Evolutionary conservation across 257 asterid species (phyloP), one percentile per base, ranked within the genome.

Genomic region (Jacaranda copaia): DNA sequence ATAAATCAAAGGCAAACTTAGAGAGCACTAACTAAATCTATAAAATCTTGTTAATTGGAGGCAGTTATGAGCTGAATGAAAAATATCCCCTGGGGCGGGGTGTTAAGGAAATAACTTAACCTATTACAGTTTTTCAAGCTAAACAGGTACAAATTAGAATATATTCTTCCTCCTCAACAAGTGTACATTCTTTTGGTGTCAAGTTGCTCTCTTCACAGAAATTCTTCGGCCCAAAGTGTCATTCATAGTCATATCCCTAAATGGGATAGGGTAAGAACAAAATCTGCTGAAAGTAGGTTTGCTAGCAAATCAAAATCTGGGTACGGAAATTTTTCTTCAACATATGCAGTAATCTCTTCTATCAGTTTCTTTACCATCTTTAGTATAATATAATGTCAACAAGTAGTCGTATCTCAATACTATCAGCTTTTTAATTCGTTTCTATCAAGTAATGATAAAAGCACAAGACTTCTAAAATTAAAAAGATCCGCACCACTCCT

Each of bases 11-110:
- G 66, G 45, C 9, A 13, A 19, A 53, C 40, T 55, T 48, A 20
- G 43, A 55, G 39, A 18, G 19, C 62, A 55, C 59, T 46, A 64
- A 63, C 11, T 16, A 42, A 8, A 52, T 12, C 53, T 18, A 32
- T 13, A 64, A 56, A 56, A 16, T 71, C 73, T 19, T 15, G 66
- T 20, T 12, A 64, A 63, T 53, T 20, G 12, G 45, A 49, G 53
- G 73, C 73, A 75, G 61, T 38, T 63, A 51, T 38, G 46, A 76
- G 20, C 19, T 66, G 68, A 39, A 5, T 20, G 5, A 19, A 65
- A 25, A 25, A 25, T 25, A 25, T 25, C 32, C 32, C 32, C 32
- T 0, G 32, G 2, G 32, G 32, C n/a, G n/a, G n/a, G n/a, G n/a
- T n/a, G n/a, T n/a, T n/a, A n/a, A n/a, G n/a, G n/a, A n/a, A n/a